Evolutionary conservation across 208 protist species (phyloP).

Genomic region (Wallacemonas sp.): DNA sequence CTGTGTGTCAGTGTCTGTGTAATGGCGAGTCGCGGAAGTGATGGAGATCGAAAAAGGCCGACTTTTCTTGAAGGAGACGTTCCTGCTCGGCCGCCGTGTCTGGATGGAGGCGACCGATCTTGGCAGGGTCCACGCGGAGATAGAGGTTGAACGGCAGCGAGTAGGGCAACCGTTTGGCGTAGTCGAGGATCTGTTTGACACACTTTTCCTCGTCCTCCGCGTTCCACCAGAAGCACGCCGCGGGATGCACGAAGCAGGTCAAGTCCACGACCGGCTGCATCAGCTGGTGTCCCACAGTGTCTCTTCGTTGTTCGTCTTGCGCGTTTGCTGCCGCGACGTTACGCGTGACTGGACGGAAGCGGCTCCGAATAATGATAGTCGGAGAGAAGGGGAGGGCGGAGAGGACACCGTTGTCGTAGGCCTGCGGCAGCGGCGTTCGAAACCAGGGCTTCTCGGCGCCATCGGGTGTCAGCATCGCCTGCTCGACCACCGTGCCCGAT

Average conservation of each 20-base stretch:
- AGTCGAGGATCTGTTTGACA: conserved; percentile 74
- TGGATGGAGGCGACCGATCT: conserved; percentile 39
- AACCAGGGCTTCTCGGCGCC: conserved; percentile 81
- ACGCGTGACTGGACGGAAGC: conserved; percentile 57
- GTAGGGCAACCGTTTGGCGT: conserved; percentile 83
- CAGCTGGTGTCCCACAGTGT: conserved; percentile 53
- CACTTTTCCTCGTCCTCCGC: conserved; percentile 71
- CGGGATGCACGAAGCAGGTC: conserved; percentile 72
- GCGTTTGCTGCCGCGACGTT: no score
- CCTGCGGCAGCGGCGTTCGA: conserved; percentile 55
- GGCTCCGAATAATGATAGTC: conserved; percentile 66
- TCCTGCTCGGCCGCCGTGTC: conserved; percentile 36
- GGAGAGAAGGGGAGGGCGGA: conserved; percentile 73
- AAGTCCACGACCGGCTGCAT: conserved; percentile 85
- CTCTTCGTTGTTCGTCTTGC: not conserved
- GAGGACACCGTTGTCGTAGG: conserved; percentile 64
- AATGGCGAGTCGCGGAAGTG: conserved; percentile 37
- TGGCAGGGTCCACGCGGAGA: conserved; percentile 72
- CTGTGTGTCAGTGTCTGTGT: no score
- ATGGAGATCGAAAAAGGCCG: conserved; percentile 57
- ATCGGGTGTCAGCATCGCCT: conserved; percentile 54
- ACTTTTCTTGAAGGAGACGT: conserved; percentile 38
- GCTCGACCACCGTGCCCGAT: conserved; percentile 41
- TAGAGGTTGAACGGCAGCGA: conserved; percentile 88
- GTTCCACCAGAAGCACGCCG: conserved; percentile 86